These are phyloP conservation scores for Lactifluus pinguis DNA, from an alignment of 768 basidiomycete genomes.

Conservation along the genomic window DNA sequence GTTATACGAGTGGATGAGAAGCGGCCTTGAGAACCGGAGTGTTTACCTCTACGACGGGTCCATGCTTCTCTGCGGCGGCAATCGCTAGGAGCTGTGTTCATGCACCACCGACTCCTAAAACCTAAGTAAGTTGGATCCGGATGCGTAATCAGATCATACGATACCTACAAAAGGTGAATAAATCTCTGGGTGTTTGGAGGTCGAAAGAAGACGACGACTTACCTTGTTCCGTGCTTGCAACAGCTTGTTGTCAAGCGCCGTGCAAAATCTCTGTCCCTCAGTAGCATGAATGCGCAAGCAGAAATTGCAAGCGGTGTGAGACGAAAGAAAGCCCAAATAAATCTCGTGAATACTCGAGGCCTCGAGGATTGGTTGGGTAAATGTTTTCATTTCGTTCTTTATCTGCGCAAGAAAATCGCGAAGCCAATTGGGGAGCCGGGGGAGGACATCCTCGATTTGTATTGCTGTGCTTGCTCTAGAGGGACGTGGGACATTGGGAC, in stretches of 20 bases:
- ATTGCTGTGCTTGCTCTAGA: too few relatives aligned
- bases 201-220: background rate
- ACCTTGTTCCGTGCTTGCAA: background rate
- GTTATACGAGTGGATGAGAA: background rate
- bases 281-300: background rate
- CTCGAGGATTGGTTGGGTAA: background rate
- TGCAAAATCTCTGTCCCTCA: background rate
- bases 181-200: background rate
- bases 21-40: background rate
- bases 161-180: background rate
- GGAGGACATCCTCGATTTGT: background rate
- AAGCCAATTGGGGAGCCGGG: conserved; percentile 2
- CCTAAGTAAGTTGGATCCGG: background rate
- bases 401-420: background rate
- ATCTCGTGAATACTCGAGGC: background rate
- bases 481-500: background rate
- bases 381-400: background rate
- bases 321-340: background rate
- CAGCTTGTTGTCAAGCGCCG: background rate
- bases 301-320: background rate
- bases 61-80: too few relatives aligned
- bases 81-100: background rate
- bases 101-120: background rate
- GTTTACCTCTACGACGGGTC: background rate
- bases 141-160: background rate